Percentiles rank a stretch among this genome's conserved stretches.
Evolutionary conservation across 1,284 basidiomycete species (phyloP).

Genomic region (Polyporus tsugae): DNA sequence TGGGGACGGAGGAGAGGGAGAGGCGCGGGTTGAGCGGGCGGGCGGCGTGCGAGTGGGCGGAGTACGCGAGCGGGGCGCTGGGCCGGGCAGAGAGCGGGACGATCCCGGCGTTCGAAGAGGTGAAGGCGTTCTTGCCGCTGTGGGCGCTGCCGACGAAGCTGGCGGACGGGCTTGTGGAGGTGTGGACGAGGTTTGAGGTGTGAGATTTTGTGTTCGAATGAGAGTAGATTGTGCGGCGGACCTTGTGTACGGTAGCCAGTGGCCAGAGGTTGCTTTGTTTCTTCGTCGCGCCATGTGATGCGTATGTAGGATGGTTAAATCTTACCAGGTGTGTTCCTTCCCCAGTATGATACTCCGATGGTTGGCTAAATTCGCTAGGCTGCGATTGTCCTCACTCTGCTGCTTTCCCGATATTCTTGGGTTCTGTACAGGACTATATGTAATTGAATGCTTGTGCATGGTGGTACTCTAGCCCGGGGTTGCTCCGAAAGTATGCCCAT

Average conservation of each 20-base stretch:
- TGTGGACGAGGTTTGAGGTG: constrained; percentile 54
- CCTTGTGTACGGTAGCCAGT: not conserved
- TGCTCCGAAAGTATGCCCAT: too few species aligned
- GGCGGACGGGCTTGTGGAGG: constrained; percentile 70
- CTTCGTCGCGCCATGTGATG: not conserved
- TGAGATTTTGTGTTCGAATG: constrained; percentile 34
- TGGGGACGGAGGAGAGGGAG: not conserved
- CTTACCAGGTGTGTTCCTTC: not conserved
- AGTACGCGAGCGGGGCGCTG: constrained; percentile 63
- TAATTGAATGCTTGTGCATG: too few species aligned
- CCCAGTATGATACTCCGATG: too few species aligned
- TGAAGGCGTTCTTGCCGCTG: constrained; percentile 68
- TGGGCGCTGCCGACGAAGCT: constrained; percentile 73
- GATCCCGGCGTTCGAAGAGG: constrained; percentile 80
- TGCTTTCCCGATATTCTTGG: too few species aligned
- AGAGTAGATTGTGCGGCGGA: not conserved
- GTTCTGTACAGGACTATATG: too few species aligned
- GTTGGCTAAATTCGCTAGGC: too few species aligned
- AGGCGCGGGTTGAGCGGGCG: constrained; percentile 51
- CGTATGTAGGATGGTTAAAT: not conserved
- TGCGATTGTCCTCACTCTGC: too few species aligned
- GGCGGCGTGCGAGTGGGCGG: constrained; percentile 75
- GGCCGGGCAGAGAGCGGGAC: constrained; percentile 50
- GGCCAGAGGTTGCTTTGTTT: not conserved
- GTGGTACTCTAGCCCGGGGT: too few species aligned